Conservation (phyloP, 2,329 filamentous ascomycete species). For the Rutstroemia sp. region DNA sequence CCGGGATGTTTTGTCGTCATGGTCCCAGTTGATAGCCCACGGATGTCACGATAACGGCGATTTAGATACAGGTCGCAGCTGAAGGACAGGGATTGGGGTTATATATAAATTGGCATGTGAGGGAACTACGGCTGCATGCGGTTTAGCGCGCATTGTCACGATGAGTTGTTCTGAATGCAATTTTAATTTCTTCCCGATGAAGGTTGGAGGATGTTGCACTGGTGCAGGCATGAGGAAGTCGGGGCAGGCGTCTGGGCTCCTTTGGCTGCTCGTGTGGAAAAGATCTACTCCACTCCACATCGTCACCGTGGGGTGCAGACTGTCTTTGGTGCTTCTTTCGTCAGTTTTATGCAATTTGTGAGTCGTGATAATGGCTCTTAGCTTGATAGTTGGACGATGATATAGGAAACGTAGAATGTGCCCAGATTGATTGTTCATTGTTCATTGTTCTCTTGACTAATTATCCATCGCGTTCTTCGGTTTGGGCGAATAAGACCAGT, state of each 20-base stretch:
- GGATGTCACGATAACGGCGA: not conserved
- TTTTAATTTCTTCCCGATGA: slow-evolving; percentile 15
- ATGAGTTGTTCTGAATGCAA: slow-evolving; percentile 26
- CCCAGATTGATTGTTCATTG: too few species aligned
- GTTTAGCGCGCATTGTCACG: slow-evolving; percentile 9
- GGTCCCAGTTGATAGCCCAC: not conserved
- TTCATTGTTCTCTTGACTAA: too few species aligned
- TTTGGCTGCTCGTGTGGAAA: too few species aligned
- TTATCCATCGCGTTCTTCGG: too few species aligned
- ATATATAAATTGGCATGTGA: not conserved
- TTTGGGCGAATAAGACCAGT: too few species aligned
- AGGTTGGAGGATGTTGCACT: not conserved
- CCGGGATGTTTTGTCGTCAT: not conserved
- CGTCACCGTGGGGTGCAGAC: slow-evolving; percentile 7
- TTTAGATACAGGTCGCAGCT: not conserved
- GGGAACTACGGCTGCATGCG: not conserved
- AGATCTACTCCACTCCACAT: not conserved
- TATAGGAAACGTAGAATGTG: not conserved
- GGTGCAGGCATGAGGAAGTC: not conserved
- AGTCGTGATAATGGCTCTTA: not conserved
- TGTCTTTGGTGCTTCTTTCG: not conserved
- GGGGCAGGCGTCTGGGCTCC: not conserved
- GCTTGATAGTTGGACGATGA: not conserved
- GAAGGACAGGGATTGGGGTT: not conserved
- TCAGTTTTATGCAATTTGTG: not conserved